Conservation (phyloP, 2,329 filamentous ascomycete genomes). For the Ploettnerulaceae sp. region DNA sequence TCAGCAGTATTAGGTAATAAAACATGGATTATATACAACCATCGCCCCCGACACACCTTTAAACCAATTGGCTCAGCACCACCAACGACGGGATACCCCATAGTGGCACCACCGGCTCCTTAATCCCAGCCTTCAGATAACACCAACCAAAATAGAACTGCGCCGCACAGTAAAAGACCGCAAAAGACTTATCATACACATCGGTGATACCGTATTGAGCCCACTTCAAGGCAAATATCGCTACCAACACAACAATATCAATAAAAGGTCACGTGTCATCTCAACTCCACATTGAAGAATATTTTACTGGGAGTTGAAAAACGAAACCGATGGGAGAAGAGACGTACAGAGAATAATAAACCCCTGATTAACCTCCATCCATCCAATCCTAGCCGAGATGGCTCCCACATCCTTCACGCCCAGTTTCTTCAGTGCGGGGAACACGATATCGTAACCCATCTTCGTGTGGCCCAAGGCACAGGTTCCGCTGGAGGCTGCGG, state of each 20-base stretch:
- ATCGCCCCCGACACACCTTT: too few species aligned
- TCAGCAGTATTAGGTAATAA: too few species aligned
- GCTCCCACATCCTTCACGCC: slow-evolving; percentile 2
- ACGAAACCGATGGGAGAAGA: neutral
- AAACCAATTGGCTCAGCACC: slow-evolving; percentile 8
- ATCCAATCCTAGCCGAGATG: slow-evolving; percentile 15
- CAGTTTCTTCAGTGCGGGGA: slow-evolving; percentile 8
- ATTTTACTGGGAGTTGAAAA: neutral
- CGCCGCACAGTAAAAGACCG: slow-evolving; percentile 1
- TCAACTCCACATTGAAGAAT: neutral
- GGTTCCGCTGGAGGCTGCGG: slow-evolving; percentile 3
- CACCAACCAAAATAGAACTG: slow-evolving; percentile 11
- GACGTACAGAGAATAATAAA: slow-evolving; percentile 16
- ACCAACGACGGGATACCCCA: slow-evolving; percentile 13
- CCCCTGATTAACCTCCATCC: slow-evolving; percentile 16
- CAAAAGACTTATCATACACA: slow-evolving; percentile 15
- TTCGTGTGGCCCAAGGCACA: slow-evolving; percentile 17
- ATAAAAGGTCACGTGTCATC: neutral
- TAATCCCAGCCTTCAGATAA: slow-evolving; percentile 15
- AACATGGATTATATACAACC: too few species aligned
- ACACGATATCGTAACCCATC: slow-evolving; percentile 19
- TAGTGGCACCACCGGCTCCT: slow-evolving; percentile 7
- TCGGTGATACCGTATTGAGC: slow-evolving; percentile 14
- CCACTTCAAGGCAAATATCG: slow-evolving; percentile 17
- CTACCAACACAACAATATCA: slow-evolving; percentile 1